Base-by-base conservation (phyloP, 2,329 filamentous ascomycete genomes). In the Colletotrichum sp. region DNA sequence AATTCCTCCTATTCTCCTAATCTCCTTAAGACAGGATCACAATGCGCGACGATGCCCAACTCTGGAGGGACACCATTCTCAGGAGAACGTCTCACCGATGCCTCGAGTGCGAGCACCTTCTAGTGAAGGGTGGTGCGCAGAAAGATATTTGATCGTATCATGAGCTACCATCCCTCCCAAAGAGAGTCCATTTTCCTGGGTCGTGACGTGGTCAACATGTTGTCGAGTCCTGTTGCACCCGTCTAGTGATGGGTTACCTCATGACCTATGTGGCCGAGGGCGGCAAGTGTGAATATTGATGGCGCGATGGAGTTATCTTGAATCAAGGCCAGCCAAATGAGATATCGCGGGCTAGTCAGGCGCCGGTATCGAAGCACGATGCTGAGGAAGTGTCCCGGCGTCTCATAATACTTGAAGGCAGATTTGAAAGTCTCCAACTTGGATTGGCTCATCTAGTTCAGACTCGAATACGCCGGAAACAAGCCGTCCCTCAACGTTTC, bases 1-100 rank as follows among this genome's bases (percentile, higher is more conserved):
- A 59, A 68, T 59, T 67, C 12, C 27, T 67, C 72, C 74, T 75
- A 75, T 75, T 76, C 39, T 71, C 71, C 74, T 76, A 76, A 63
- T 71, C 32, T 63, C 74, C 74, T 76, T 75, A 61, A 76, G 72
- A 75, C 74, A 61, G 27, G 48, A 27, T 15, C 28, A 60, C 70
- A 34, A 32, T n/a, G 57, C 34, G 11, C 27, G 28, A 16, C 28
- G 25, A 28, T 60, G 13, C 25, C 22, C 52, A 8, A 32, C 57
- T 11, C 11, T 52, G n/a, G 48, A 61, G 63, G 25, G 16, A 27
- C 57, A 60, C 36, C 30, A 39, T 12, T 63, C 13, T 48, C 48
- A 67, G 28, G 36, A 44, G 61, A 61, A 19, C 25, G 59, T 61
- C 39, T 61, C 30, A 48, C 60, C 52, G 34, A 55, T 39, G 28